Conservation (phyloP, 768 basidiomycete species). For the Cyathus striatus region DNA sequence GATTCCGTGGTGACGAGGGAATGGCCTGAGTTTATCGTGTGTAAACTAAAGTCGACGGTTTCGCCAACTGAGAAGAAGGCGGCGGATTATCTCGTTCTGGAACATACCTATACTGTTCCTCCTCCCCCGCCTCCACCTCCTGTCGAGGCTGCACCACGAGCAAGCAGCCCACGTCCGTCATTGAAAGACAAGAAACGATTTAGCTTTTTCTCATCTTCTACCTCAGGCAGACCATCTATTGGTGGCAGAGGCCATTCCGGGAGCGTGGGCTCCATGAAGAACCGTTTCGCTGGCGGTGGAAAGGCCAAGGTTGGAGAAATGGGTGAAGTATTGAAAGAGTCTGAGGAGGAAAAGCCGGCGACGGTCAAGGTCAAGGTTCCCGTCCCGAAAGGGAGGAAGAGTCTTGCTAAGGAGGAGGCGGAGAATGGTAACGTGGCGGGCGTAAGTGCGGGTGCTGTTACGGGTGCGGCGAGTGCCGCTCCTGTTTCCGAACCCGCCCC, state of each 20-base stretch:
- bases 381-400: neutral
- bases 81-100: constrained; percentile 64
- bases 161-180: constrained; percentile 21
- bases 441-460: constrained; percentile 11
- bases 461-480: constrained; percentile 14
- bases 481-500: constrained; percentile 11
- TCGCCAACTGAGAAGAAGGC: constrained; percentile 29
- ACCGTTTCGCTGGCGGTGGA: constrained; percentile 8
- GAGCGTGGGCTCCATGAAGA: constrained; percentile 32
- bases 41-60: constrained; percentile 50
- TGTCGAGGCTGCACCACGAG: constrained; percentile 2
- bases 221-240: constrained; percentile 18
- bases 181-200: constrained; percentile 45
- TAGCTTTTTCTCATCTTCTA: constrained; percentile 48
- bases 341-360: constrained; percentile 26
- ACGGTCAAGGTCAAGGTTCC: constrained; percentile 21
- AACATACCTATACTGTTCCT: constrained; percentile 48
- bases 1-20: constrained; percentile 57
- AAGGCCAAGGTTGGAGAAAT: constrained; percentile 55
- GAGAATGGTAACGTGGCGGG: constrained; percentile 6
- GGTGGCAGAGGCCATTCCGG: constrained; percentile 19
- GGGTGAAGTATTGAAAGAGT: constrained; percentile 64
- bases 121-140: constrained; percentile 22
- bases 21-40: constrained; percentile 70
- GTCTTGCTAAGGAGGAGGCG: neutral